Evolutionary conservation across 129 eudicot species (phyloP), one percentile per base, ranked within the genome.

Genomic region (Escallonia herrerae): DNA sequence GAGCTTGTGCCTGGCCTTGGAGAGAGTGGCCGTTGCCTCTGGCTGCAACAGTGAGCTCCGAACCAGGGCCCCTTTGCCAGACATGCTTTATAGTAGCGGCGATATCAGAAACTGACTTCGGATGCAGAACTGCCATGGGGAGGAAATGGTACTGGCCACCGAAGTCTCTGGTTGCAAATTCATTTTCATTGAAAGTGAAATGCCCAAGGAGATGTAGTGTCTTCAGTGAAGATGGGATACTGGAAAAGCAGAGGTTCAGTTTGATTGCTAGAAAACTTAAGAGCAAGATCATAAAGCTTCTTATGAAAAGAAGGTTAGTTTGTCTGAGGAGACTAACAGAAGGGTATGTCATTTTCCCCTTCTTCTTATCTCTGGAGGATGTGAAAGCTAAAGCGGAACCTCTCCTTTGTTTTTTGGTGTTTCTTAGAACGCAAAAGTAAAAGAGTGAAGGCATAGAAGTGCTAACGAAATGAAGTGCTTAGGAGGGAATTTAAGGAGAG

Each of bases 11-110:
- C 65, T 91, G 97, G 12, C 97, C 97, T 5, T 82, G 89, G 37
- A 84, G 77, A 4, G 97, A 91, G 84, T 91, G 97, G 9, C 97
- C 97, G 8, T 79, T 86, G 62, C 97, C 97, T 68, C 97, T 60
- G 44, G 97, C 97, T 42, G 95, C 95, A 53, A 91, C 79, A 0
- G 91, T 91, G 72, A 87, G 82, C 75, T 76, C 90, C 7, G 94
- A 87, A 60, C 65, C 61, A 2, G 82, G 80, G 56, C 97, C 97
- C 76, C 82, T 67, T 63, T 82, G 84, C 93, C 95, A 84, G 5
- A 91, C 66, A 74, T 91, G 82, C 71, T 59, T 77, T 15, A 87
- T 65, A 0, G 79, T 84, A 2, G 69, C 44, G 62, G 95, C 83
- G 38, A 91, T 79, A 66, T 91, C 97, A 56, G 90, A 73, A 59